A percentile compares a stretch with the other conserved stretches of the same genome.
Conservation (phyloP, 805 yeast genomes). For the Wickerhamomyces sydowiorum region DNA sequence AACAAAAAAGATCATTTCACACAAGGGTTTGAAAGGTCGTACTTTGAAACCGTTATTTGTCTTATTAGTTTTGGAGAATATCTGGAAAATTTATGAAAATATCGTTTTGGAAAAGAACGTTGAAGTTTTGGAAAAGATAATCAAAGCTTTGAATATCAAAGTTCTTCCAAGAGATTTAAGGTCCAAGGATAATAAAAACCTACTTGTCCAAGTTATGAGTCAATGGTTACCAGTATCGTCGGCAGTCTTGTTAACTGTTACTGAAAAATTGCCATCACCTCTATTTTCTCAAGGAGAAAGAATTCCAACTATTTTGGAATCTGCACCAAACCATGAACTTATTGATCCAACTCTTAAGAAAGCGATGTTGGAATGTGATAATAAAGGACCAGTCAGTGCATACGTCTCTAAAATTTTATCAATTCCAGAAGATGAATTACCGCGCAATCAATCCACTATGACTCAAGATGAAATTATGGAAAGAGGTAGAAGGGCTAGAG, state of each 20-base stretch:
- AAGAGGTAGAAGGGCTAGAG: conserved; percentile 58
- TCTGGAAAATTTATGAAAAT: conserved; percentile 86
- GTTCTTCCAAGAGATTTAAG: conserved; percentile 70
- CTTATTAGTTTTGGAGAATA: conserved; percentile 76
- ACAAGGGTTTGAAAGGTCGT: conserved; percentile 57
- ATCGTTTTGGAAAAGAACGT: conserved; percentile 58
- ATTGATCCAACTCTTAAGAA: conserved; percentile 43
- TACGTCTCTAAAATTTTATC: conserved; percentile 89
- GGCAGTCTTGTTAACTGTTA: conserved; percentile 77
- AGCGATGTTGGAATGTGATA: conserved; percentile 64
- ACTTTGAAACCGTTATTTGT: conserved; percentile 78
- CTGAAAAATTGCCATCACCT: conserved; percentile 85
- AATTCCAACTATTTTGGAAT: conserved; percentile 58
- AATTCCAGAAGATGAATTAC: conserved; percentile 76
- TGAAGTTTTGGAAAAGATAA: conserved; percentile 71
- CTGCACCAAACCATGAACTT: conserved; percentile 44
- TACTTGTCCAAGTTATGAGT: conserved; percentile 64
- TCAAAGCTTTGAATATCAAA: conserved; percentile 61
- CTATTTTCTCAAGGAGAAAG: conserved; percentile 65
- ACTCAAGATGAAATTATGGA: conserved; percentile 56
- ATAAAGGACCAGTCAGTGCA: conserved; percentile 60
- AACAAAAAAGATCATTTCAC: conserved; percentile 72
- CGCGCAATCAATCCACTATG: conserved; percentile 40
- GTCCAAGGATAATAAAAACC: conserved; percentile 65
- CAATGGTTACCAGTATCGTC: conserved; percentile 95